A percentile compares a stretch with the other conserved stretches of the same genome.
These are phyloP conservation scores for Rickenella mellea DNA, from an alignment of 768 basidiomycete species.

Conservation along the genomic window DNA sequence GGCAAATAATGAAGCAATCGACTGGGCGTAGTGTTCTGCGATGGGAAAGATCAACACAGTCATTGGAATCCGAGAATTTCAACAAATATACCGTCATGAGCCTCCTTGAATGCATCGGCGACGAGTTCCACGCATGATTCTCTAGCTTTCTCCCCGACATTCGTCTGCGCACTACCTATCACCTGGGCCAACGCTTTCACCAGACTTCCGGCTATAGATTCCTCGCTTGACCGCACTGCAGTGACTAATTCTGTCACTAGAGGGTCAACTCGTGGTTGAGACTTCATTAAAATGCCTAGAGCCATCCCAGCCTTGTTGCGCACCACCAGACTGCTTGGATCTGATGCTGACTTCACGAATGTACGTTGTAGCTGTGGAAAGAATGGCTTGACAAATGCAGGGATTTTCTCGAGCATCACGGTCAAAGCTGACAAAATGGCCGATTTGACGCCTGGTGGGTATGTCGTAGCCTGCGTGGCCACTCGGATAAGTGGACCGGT, in stretches of 20 bases:
- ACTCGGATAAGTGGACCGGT: constrained; percentile 95
- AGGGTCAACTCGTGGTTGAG: constrained; percentile 85
- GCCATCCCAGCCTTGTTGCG: constrained; percentile 77
- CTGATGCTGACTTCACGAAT: constrained; percentile 87
- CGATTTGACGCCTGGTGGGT: constrained; percentile 88
- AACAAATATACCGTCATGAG: constrained; percentile 45
- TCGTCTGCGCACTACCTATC: constrained; percentile 54
- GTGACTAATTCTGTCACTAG: constrained; percentile 83
- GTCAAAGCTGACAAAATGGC: constrained; percentile 83
- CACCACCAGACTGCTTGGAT: constrained; percentile 68
- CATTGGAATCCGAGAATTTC: neutral
- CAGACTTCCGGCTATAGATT: constrained; percentile 64
- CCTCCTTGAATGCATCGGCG: constrained; percentile 67
- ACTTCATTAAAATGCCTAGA: constrained; percentile 82
- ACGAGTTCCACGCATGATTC: constrained; percentile 70
- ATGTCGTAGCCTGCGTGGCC: constrained; percentile 79
- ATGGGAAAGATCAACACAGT: neutral
- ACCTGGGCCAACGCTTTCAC: constrained; percentile 72
- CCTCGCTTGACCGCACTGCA: constrained; percentile 46
- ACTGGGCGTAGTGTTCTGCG: constrained; percentile 65
- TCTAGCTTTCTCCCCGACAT: constrained; percentile 68
- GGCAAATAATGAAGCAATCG: constrained; percentile 52
- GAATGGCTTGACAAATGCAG: constrained; percentile 90
- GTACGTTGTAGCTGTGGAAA: constrained; percentile 96
- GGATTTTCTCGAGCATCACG: constrained; percentile 78